Evolutionary conservation across 140 eudicot genomes (phyloP).

Genomic region (Stevia rebaudiana): DNA sequence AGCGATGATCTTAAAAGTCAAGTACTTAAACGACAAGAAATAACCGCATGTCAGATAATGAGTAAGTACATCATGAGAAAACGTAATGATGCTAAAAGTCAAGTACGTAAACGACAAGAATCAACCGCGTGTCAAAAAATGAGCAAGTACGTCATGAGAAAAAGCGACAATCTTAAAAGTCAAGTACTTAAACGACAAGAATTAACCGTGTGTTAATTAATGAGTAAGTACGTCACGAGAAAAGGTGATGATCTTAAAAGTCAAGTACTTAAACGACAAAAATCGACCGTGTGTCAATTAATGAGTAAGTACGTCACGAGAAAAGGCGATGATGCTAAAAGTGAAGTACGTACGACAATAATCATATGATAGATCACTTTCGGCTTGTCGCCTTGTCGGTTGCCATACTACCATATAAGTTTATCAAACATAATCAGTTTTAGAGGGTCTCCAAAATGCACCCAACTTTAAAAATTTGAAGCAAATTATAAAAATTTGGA

Average conservation of each 20-base stretch:
- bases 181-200: neutral
- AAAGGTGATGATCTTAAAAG: neutral
- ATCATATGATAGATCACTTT: conserved; percentile 1
- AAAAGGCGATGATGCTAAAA: neutral
- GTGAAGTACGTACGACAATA: neutral
- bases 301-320: neutral
- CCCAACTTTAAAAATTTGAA: neutral
- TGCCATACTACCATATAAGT: conserved; percentile 1
- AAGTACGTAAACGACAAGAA: neutral
- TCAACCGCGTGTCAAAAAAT: neutral
- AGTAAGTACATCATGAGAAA: neutral
- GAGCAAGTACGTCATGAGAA: neutral
- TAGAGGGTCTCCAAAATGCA: neutral
- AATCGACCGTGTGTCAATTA: neutral
- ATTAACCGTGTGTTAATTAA: neutral
- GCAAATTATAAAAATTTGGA: neutral
- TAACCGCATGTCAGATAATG: neutral
- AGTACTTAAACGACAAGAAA: neutral
- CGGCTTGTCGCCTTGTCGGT: neutral
- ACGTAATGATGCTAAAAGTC: neutral
- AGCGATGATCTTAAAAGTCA: neutral
- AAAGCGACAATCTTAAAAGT: neutral
- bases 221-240: neutral
- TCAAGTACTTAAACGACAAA: neutral
- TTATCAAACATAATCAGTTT: neutral